Evolutionary conservation across 805 yeast genomes (phyloP).

Genomic region (Sugiyamaella lignohabitans): DNA sequence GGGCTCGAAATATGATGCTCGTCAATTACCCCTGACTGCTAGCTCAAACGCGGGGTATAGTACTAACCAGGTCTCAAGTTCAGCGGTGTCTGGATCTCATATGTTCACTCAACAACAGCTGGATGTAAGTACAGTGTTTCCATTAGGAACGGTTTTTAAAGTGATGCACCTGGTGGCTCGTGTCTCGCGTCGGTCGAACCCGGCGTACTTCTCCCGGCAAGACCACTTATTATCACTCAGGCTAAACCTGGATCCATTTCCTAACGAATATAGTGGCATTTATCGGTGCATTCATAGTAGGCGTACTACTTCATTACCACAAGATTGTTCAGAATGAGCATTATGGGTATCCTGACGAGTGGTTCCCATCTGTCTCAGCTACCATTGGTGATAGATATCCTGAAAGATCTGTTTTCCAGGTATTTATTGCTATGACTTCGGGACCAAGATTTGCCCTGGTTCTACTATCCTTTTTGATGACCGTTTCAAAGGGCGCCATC

Average conservation of each 20-base stretch:
- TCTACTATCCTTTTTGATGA: conserved; percentile 42
- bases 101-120: conserved; percentile 69
- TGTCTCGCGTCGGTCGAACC: too few species aligned
- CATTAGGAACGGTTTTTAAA: neutral
- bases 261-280: too few species aligned
- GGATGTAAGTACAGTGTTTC: conserved; percentile 23
- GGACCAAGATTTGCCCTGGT: conserved; percentile 80
- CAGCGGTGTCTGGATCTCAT: conserved; percentile 62
- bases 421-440: conserved; percentile 84
- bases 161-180: neutral
- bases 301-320: conserved; percentile 70
- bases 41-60: neutral
- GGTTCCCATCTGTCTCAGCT: conserved; percentile 98
- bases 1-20: too few species aligned
- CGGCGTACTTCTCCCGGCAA: too few species aligned
- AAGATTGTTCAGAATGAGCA: conserved; percentile 84
- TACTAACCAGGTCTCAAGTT: conserved; percentile 26
- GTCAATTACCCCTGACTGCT: too few species aligned
- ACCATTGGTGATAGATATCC: conserved; percentile 97
- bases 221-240: too few species aligned
- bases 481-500: conserved; percentile 32
- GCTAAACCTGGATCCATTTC: too few species aligned
- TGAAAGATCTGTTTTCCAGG: conserved; percentile 86
- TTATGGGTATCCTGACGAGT: conserved; percentile 92
- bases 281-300: conserved; percentile 64